A percentile compares a stretch with the other conserved stretches of the same genome.
phyloP scores from a whole-genome alignment of 1,284 basidiomycete genomes.

The Ceratobasidium sp. region DNA sequence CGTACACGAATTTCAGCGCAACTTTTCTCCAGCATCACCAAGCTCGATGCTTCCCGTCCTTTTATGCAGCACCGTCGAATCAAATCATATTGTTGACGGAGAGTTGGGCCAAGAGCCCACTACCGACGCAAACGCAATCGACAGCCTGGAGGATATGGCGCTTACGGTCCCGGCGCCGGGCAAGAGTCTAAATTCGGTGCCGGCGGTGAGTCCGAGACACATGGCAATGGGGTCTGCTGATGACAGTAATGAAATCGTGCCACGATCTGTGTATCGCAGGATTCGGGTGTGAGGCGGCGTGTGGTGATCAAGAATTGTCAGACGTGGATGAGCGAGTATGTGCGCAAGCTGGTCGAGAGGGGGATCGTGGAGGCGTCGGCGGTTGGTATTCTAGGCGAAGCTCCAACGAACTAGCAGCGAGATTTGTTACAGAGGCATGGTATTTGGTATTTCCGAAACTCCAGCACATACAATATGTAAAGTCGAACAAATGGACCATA shows the following conservation, averaged over 20 bases:
- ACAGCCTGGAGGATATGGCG: constrained; percentile 6
- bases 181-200: constrained; percentile 26
- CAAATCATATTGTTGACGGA: neutral
- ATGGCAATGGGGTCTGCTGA: too few species aligned
- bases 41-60: constrained; percentile 5
- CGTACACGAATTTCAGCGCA: constrained; percentile 16
- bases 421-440: neutral
- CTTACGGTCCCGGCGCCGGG: neutral
- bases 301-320: constrained; percentile 37
- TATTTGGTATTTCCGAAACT: too few species aligned
- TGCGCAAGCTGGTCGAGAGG: neutral
- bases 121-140: neutral
- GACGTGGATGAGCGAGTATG: constrained; percentile 27
- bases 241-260: neutral
- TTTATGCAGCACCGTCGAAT: neutral
- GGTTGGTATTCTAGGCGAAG: neutral
- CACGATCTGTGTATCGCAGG: neutral
- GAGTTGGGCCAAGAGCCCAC: neutral
- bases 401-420: neutral
- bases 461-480: too few species aligned
- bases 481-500: too few species aligned
- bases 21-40: neutral
- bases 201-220: too few species aligned
- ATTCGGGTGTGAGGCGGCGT: constrained; percentile 7
- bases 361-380: neutral